Evolutionary conservation across 305 asterid species (phyloP).

Genomic region (Solanum hybrid): DNA sequence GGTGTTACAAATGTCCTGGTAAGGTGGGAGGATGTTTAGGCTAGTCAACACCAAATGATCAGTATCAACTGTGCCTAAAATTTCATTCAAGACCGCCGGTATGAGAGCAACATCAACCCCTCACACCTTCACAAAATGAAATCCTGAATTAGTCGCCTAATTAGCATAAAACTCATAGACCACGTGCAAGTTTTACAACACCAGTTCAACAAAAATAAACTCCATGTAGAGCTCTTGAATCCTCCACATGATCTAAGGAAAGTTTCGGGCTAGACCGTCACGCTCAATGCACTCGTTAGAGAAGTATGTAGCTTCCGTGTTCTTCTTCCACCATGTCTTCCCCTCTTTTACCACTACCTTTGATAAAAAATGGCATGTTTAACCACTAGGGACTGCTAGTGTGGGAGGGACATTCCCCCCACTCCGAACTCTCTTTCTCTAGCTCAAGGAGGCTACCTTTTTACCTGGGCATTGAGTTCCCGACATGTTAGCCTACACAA

Average conservation of each 20-base stretch:
- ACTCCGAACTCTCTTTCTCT: not conserved
- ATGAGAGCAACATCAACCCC: not conserved
- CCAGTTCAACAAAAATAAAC: not conserved
- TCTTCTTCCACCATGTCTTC: not conserved
- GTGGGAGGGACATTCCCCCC: not conserved
- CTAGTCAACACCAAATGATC: not conserved
- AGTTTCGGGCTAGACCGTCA: not conserved
- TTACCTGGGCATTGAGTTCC: not conserved
- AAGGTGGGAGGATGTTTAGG: not conserved
- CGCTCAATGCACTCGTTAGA: not conserved
- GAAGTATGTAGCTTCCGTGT: not conserved
- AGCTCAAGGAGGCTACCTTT: not conserved
- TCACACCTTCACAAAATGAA: not conserved
- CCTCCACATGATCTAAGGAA: not conserved
- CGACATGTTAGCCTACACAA: not conserved
- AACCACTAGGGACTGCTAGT: not conserved
- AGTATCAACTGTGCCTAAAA: not conserved
- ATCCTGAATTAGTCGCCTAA: not conserved
- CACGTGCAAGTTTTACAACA: not conserved
- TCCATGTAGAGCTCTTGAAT: not conserved
- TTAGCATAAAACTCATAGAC: not conserved
- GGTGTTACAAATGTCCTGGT: not conserved
- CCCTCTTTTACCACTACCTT: not conserved
- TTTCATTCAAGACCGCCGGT: not conserved
- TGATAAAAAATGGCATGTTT: not conserved